Percentiles rank a stretch among this genome's conserved stretches.
These are phyloP conservation scores for Irpex rosettiformis DNA, from an alignment of 1,284 basidiomycete species.

Conservation along the genomic window DNA sequence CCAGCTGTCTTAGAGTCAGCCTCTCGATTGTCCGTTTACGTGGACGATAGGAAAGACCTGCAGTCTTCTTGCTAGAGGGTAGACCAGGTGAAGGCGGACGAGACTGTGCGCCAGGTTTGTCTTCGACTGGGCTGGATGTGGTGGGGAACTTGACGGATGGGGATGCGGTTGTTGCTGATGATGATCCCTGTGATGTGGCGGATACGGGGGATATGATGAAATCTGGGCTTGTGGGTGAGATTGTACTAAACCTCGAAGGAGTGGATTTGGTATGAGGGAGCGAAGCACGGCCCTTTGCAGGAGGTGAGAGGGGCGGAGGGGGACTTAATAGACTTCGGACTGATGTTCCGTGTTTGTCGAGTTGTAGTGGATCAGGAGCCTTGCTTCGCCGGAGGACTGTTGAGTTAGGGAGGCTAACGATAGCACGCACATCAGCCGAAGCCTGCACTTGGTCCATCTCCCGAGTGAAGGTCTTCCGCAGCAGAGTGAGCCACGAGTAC, in stretches of 20 bases:
- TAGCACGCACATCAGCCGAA: slow-evolving; percentile 46
- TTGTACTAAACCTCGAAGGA: not conserved
- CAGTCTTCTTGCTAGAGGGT: slow-evolving; percentile 24
- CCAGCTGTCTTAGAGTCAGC: slow-evolving; percentile 77
- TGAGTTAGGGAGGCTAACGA: slow-evolving; percentile 11
- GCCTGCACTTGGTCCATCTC: slow-evolving; percentile 73
- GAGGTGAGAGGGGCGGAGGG: not conserved
- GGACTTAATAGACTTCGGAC: not conserved
- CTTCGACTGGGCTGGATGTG: not conserved
- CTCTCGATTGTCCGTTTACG: slow-evolving; percentile 63
- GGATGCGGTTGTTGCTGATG: not conserved
- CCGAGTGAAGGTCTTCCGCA: slow-evolving; percentile 68
- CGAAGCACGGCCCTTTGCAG: not conserved
- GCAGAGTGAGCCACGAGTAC: slow-evolving; percentile 74
- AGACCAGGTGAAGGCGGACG: slow-evolving; percentile 9
- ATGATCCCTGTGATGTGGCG: not conserved
- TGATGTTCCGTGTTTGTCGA: slow-evolving; percentile 2
- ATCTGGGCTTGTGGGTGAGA: slow-evolving; percentile 6
- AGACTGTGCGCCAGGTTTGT: not conserved
- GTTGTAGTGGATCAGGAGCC: slow-evolving; percentile 14
- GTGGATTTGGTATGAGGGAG: slow-evolving; percentile 6
- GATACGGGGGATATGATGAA: not conserved
- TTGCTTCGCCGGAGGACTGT: slow-evolving; percentile 21
- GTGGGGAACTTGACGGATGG: not conserved
- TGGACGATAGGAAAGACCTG: slow-evolving; percentile 46